These are phyloP conservation scores for Stemphylium lycopersici DNA, from an alignment of 2,329 filamentous ascomycete genomes.

Conservation along the genomic window DNA sequence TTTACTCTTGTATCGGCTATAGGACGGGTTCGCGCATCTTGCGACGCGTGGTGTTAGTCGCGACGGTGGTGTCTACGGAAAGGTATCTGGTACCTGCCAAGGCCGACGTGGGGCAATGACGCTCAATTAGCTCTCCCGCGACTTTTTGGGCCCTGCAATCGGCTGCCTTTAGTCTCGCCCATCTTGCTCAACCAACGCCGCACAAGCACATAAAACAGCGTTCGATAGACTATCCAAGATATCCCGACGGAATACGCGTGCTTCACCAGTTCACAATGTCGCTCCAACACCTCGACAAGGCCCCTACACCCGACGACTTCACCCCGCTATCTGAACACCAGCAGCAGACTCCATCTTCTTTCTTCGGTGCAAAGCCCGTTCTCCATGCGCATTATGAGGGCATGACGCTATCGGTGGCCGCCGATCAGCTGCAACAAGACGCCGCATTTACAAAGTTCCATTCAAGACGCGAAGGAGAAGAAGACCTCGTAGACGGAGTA, in stretches of 20 bases:
- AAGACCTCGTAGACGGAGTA: slow-evolving; percentile 46
- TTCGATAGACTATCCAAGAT: too few relatives aligned
- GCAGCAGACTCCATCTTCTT: slow-evolving; percentile 72
- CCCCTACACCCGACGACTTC: slow-evolving; percentile 66
- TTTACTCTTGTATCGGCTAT: not conserved
- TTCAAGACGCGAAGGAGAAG: slow-evolving; percentile 29
- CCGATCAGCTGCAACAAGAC: slow-evolving; percentile 61
- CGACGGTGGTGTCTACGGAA: not conserved
- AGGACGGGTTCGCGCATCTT: not conserved
- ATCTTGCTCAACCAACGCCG: not conserved
- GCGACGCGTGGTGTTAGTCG: not conserved
- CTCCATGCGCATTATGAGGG: slow-evolving; percentile 67
- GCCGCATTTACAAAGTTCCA: slow-evolving; percentile 53
- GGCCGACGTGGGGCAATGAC: slow-evolving; percentile 19
- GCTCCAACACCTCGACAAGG: slow-evolving; percentile 59
- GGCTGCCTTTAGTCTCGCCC: too few relatives aligned
- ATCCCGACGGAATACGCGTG: too few relatives aligned
- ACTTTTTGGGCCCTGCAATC: slow-evolving; percentile 22
- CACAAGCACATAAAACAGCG: too few relatives aligned
- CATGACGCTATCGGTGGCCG: slow-evolving; percentile 64
- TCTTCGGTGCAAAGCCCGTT: slow-evolving; percentile 73
- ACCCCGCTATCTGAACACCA: slow-evolving; percentile 72
- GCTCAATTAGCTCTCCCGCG: slow-evolving; percentile 23
- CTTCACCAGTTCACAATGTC: slow-evolving; percentile 35
- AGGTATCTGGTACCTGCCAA: slow-evolving; percentile 19